These are phyloP conservation scores for Lecanicillium sp. DNA, from an alignment of 2,329 filamentous ascomycete genomes.

Conservation along the genomic window DNA sequence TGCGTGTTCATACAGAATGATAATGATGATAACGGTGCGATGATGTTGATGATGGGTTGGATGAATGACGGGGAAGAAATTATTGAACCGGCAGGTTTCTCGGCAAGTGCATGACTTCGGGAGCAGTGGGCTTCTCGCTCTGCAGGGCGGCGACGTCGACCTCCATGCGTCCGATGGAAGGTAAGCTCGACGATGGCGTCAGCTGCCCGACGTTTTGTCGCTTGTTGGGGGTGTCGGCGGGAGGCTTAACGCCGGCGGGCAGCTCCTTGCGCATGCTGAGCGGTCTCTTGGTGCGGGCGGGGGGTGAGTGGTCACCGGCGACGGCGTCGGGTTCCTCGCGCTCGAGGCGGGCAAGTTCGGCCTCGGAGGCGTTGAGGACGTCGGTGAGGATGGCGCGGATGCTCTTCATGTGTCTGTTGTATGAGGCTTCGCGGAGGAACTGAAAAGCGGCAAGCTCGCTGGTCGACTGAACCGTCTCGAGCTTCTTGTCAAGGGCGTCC, in stretches of 20 bases:
- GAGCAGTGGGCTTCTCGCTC: not conserved
- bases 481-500: constrained; percentile 68
- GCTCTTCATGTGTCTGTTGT: constrained; percentile 65
- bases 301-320: constrained; percentile 34
- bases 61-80: not conserved
- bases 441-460: constrained; percentile 86
- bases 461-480: constrained; percentile 74
- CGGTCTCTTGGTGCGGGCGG: constrained; percentile 44
- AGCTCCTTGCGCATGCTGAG: constrained; percentile 47
- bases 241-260: constrained; percentile 24
- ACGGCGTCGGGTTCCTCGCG: constrained; percentile 45
- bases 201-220: constrained; percentile 13
- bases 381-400: constrained; percentile 60
- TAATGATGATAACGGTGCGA: constrained; percentile 5
- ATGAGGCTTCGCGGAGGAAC: constrained; percentile 82
- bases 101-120: not conserved
- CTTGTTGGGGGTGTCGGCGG: constrained; percentile 20
- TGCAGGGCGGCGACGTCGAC: constrained; percentile 5
- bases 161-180: constrained; percentile 9
- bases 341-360: constrained; percentile 51
- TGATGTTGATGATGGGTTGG: constrained; percentile 8
- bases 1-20: not conserved
- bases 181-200: not conserved
- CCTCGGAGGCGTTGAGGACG: constrained; percentile 54
- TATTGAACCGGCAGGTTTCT: not conserved